These are phyloP conservation scores for Carex arenaria DNA, from an alignment of 202 grass and related monocot genomes.

Conservation along the genomic window DNA sequence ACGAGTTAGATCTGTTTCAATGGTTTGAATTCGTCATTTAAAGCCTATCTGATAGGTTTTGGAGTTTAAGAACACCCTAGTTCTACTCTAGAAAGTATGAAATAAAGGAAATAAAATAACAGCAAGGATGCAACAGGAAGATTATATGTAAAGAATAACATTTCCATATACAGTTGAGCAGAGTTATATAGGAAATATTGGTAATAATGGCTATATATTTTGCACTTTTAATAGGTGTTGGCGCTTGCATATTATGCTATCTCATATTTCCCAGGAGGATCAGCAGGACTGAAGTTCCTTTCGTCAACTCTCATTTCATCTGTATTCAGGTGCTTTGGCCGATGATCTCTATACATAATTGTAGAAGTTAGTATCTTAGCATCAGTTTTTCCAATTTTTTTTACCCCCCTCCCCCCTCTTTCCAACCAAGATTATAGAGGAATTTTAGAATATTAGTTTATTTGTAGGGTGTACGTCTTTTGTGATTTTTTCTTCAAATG, in stretches of 20 bases:
- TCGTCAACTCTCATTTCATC: slow-evolving; percentile 62
- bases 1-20: no score
- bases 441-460: no score
- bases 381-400: not conserved
- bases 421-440: no score
- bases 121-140: not conserved
- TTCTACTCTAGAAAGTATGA: not conserved
- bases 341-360: slow-evolving; percentile 44
- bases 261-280: slow-evolving; percentile 95
- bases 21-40: no score
- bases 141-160: not conserved
- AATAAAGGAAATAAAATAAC: not conserved
- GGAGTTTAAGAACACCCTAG: no score
- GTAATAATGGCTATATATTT: slow-evolving; percentile 13
- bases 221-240: slow-evolving; percentile 54
- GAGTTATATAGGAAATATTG: slow-evolving; percentile 5
- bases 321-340: slow-evolving; percentile 67
- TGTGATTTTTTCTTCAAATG: no score
- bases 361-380: not conserved
- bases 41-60: no score
- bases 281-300: slow-evolving; percentile 87
- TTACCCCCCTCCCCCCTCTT: no score
- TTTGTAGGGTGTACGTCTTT: no score
- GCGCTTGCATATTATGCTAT: slow-evolving; percentile 91
- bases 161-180: not conserved